Evolutionary conservation across 1,139 yeast genomes (phyloP), one percentile per base, ranked within the genome.

Genomic region (Suhomyces ambrosiae): DNA sequence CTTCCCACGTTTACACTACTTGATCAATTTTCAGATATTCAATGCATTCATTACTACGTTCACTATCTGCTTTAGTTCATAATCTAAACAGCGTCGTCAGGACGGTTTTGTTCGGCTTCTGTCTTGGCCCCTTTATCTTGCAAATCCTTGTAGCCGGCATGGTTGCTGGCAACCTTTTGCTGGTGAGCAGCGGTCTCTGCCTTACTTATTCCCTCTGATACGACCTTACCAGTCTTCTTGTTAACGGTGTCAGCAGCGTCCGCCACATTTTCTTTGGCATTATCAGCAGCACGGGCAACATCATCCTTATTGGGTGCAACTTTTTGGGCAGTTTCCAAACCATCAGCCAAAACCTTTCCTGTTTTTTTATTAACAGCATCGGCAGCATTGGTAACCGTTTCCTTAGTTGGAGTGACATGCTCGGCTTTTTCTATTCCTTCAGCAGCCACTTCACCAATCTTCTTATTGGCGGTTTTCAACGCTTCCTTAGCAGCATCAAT

Each of bases 101-200:
- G 72, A 46, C 77, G 65, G 50, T 67, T 62, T 50, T 71, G 77
- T 53, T 71, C 76, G 27, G 48, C 41, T 46, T 70, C 76, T 18
- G 58, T 61, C 49, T 69, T 65, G 31, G 60, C 27, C 8, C 77
- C 77, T 48, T 70, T 71, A 40, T 71, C 75, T 49, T 68, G 70
- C 48, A 71, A 63, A 42, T 54, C 47, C 26, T 60, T 45, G 52
- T 71, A 71, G 7, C 75, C 76, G 29, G 51, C 39, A 32, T 54
- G 43, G 45, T 67, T 63, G 24, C 59, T 39, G 9, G 46, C 41
- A 3, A 65, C 73, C 22, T 34, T 39, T 6, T 26, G 29, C 33
- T 29, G 30, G 33, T 26, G 23, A 12, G 32, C 27, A 24, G 19
- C 15, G 18, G 52, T 50, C 33, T 51, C 35, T 27, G 54, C 50